These are phyloP conservation scores for Neospermospora avenae DNA, from an alignment of 2,329 filamentous ascomycete genomes.

Conservation along the genomic window DNA sequence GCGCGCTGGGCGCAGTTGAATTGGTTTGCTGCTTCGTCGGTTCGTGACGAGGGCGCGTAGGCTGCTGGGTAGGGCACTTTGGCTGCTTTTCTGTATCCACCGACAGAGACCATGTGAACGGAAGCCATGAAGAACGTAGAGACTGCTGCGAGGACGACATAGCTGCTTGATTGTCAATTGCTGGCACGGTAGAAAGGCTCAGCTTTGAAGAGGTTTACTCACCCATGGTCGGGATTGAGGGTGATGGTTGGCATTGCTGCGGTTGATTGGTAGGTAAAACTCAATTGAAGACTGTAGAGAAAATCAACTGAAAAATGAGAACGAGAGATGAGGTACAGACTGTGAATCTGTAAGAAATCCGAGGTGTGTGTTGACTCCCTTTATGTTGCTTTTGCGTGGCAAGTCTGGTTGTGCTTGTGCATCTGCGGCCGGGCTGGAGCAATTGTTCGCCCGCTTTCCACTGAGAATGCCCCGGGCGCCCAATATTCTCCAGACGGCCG, in stretches of 20 bases:
- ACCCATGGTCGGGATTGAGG: constrained; percentile 34
- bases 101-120: constrained; percentile 48
- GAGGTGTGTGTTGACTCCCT: no score
- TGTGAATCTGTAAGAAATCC: no score
- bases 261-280: background rate
- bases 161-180: constrained; percentile 41
- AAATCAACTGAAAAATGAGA: no score
- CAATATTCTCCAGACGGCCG: background rate
- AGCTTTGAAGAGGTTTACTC: constrained; percentile 8
- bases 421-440: background rate
- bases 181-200: background rate
- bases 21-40: constrained; percentile 38
- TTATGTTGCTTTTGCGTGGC: background rate
- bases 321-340: background rate
- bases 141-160: constrained; percentile 56
- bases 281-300: background rate
- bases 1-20: constrained; percentile 67
- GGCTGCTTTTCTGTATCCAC: constrained; percentile 48
- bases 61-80: constrained; percentile 54
- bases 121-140: constrained; percentile 56
- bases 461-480: background rate
- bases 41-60: constrained; percentile 42
- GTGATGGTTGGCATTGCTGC: constrained; percentile 31
- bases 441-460: background rate
- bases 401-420: background rate